Conservation (phyloP, 140 eudicot species). For the Stevia rebaudiana region DNA sequence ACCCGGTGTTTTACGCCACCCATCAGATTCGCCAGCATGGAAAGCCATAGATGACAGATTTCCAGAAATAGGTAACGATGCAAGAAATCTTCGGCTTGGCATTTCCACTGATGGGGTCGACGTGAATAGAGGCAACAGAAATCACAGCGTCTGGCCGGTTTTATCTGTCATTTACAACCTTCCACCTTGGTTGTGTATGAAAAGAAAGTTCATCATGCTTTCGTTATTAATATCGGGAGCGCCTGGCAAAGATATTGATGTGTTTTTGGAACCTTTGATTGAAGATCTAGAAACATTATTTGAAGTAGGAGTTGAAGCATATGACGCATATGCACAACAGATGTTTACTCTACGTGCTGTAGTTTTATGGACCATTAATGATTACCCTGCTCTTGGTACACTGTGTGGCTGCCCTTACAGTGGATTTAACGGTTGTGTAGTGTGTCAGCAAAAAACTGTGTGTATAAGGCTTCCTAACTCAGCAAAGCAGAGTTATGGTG, state of each 20-base stretch:
- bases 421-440: background rate
- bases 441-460: too few relatives aligned
- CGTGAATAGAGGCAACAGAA: too few relatives aligned
- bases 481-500: too few relatives aligned
- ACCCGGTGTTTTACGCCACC: too few relatives aligned
- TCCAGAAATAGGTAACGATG: too few relatives aligned
- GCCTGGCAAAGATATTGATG: background rate
- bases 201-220: background rate
- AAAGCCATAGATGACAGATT: too few relatives aligned
- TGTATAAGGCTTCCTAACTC: too few relatives aligned
- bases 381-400: slow-evolving; percentile 15
- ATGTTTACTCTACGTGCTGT: background rate
- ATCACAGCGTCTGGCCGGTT: background rate
- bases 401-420: slow-evolving; percentile 6
- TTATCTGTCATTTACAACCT: background rate
- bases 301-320: background rate
- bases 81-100: too few relatives aligned
- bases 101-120: too few relatives aligned
- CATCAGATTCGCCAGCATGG: too few relatives aligned
- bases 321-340: background rate
- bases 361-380: background rate
- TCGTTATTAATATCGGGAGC: background rate
- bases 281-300: background rate
- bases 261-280: background rate
- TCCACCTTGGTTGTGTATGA: background rate